Conservation (phyloP, 441 rosid genomes). For the Jatropha podagrica region DNA sequence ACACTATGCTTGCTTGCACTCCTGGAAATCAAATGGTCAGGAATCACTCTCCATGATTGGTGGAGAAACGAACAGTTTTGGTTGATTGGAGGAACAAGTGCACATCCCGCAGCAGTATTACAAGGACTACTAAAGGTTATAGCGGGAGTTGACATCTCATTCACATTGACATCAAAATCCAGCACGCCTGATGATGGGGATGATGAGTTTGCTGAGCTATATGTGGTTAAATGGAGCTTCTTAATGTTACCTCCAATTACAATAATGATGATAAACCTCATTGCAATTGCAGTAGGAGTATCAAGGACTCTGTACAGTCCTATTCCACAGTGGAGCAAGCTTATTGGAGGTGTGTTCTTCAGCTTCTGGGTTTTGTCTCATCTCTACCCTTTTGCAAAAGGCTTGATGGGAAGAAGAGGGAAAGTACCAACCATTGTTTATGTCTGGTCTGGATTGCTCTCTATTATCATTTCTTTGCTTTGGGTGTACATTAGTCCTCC, state of each 20-base stretch:
- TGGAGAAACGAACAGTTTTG: conserved; percentile 77
- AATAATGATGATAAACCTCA: conserved; percentile 55
- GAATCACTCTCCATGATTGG: conserved; percentile 70
- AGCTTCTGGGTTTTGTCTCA: conserved; percentile 75
- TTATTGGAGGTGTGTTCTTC: conserved; percentile 75
- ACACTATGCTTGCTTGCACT: conserved; percentile 58
- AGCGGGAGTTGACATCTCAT: conserved; percentile 69
- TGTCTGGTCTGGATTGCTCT: conserved; percentile 62
- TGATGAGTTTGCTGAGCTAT: conserved; percentile 60
- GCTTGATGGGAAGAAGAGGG: conserved; percentile 70
- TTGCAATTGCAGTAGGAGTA: conserved; percentile 55
- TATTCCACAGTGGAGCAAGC: conserved; percentile 65
- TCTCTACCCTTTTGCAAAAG: conserved; percentile 67
- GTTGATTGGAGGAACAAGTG: conserved; percentile 75
- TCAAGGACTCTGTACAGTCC: conserved; percentile 62
- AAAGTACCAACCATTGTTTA: conserved; percentile 63
- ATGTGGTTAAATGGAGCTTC: conserved; percentile 58
- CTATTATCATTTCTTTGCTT: conserved; percentile 51
- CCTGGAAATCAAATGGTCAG: conserved; percentile 75
- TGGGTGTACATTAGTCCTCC: conserved; percentile 63
- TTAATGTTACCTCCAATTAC: conserved; percentile 66
- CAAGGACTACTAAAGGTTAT: conserved; percentile 65
- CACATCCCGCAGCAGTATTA: conserved; percentile 67
- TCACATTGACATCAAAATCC: conserved; percentile 65
- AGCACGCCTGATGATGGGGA: conserved; percentile 57